A percentile compares a stretch with the other conserved stretches of the same genome.
phyloP scores from a whole-genome alignment of 2,329 filamentous ascomycete genomes.

The Cercospora sp. region DNA sequence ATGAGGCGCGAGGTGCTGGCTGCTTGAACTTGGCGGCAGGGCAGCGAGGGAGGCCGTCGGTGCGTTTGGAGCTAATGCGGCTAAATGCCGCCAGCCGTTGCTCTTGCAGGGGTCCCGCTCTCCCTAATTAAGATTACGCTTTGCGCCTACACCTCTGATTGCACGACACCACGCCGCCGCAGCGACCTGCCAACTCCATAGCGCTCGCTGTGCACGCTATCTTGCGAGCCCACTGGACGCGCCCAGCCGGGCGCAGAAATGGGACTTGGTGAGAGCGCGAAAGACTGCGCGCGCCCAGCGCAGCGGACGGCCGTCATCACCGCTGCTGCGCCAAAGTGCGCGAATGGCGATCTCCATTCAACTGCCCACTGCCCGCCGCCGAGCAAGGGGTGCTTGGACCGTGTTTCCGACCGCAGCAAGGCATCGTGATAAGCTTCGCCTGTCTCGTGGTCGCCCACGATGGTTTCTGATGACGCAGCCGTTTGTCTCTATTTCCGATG shows the following conservation, averaged over 20 bases:
- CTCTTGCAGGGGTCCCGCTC: neutral
- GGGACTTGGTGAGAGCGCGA: neutral
- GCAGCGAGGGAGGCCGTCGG: neutral
- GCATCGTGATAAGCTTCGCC: slow-evolving; percentile 2
- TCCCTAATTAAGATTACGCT: slow-evolving; percentile 13
- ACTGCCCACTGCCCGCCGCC: neutral
- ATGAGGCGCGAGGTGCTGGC: neutral
- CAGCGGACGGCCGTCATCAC: neutral
- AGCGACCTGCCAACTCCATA: neutral
- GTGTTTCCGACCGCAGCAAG: slow-evolving; percentile 10
- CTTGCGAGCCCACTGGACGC: neutral
- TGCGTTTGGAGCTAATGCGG: slow-evolving; percentile 11
- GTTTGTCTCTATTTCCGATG: slow-evolving; percentile 7
- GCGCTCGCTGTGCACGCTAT: neutral
- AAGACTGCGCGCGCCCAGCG: neutral
- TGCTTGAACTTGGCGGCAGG: neutral
- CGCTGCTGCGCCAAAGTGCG: neutral
- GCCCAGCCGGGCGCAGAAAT: neutral
- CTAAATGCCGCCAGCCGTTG: neutral
- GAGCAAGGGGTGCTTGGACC: slow-evolving; percentile 8
- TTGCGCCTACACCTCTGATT: slow-evolving; percentile 10
- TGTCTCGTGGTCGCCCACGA: slow-evolving; percentile 9
- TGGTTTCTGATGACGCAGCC: neutral
- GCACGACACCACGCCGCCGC: slow-evolving; percentile 1
- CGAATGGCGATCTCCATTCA: slow-evolving; percentile 13